Percentiles rank a stretch among this genome's conserved stretches.
These are phyloP conservation scores for Pyrenula aspistea DNA, from an alignment of 495 filamentous ascomycete genomes.

Conservation along the genomic window DNA sequence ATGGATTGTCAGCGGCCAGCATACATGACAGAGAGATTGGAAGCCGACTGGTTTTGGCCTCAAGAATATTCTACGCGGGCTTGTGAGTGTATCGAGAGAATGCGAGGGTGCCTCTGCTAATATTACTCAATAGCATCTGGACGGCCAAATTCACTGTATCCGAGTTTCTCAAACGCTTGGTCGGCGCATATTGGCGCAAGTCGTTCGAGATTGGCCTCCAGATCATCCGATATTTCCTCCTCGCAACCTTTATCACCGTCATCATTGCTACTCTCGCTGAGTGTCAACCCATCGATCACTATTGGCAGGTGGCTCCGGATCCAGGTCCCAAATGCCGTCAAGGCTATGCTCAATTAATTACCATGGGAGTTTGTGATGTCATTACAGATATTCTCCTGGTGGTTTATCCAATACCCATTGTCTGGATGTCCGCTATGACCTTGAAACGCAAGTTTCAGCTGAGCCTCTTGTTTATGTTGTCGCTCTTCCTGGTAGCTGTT, in stretches of 20 bases:
- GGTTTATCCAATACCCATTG: conserved; percentile 77
- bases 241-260: conserved; percentile 63
- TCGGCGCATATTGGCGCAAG: conserved; percentile 52
- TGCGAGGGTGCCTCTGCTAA: background rate
- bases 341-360: conserved; percentile 74
- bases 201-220: conserved; percentile 55
- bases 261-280: conserved; percentile 72
- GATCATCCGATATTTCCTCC: conserved; percentile 61
- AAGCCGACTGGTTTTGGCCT: conserved; percentile 38
- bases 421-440: conserved; percentile 60
- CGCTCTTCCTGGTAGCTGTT: conserved; percentile 58
- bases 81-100: conserved; percentile 31
- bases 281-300: conserved; percentile 72
- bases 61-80: conserved; percentile 43
- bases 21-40: conserved; percentile 34
- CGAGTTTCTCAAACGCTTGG: conserved; percentile 78
- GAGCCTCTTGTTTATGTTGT: conserved; percentile 68
- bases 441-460: conserved; percentile 54
- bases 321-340: conserved; percentile 74
- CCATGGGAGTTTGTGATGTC: conserved; percentile 77
- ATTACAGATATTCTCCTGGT: conserved; percentile 81
- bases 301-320: conserved; percentile 88
- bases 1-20: conserved; percentile 24
- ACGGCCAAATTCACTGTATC: conserved; percentile 80
- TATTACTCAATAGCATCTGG: conserved; percentile 60